Percentiles rank a stretch among this genome's conserved stretches.
Conservation (phyloP, 345 rosid genomes). For the Lepidium sativum region DNA sequence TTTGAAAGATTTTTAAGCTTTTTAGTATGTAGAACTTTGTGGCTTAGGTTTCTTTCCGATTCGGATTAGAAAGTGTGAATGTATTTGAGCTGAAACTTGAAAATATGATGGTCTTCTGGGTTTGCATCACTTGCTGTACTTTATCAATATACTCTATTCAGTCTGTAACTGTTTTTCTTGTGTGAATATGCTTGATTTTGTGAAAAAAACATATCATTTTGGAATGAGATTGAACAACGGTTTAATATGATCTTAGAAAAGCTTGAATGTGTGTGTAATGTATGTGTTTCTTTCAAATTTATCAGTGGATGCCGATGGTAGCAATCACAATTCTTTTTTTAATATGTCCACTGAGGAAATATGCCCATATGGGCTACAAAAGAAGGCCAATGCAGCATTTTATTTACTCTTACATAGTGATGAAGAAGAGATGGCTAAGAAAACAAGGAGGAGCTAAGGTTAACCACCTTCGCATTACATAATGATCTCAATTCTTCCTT, state of each 20-base stretch:
- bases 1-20: not conserved
- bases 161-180: not conserved
- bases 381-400: not conserved
- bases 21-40: not conserved
- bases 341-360: not conserved
- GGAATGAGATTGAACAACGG: not conserved
- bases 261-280: not conserved
- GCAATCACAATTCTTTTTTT: not conserved
- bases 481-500: not conserved
- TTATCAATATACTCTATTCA: not conserved
- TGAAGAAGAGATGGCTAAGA: no score
- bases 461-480: not conserved
- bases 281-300: no score
- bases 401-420: no score
- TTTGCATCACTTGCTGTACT: not conserved
- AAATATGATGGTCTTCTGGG: not conserved
- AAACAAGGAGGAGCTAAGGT: not conserved
- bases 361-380: not conserved
- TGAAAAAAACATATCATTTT: not conserved
- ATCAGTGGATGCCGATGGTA: not conserved
- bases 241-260: not conserved
- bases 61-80: not conserved
- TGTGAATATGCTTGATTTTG: not conserved
- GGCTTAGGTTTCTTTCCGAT: not conserved
- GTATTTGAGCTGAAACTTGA: not conserved